phyloP scores from a whole-genome alignment of 352 stramenopile species.

The Pythium chondricola region DNA sequence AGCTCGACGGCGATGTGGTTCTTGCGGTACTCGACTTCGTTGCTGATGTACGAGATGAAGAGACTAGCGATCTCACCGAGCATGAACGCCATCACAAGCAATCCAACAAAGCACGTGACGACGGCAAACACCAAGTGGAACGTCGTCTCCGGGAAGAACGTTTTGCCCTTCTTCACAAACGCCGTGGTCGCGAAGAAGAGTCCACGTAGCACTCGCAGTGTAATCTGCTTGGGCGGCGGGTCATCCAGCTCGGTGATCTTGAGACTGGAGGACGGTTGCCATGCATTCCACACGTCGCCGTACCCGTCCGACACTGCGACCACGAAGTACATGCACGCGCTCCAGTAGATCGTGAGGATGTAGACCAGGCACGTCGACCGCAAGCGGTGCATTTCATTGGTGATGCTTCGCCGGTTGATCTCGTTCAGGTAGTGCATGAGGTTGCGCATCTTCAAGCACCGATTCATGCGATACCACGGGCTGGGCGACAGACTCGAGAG shows the following conservation, averaged over 20 bases:
- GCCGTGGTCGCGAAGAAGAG: constrained; percentile 52
- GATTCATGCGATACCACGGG: constrained; percentile 37
- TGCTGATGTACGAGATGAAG: constrained; percentile 65
- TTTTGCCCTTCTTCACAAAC: constrained; percentile 62
- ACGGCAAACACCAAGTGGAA: constrained; percentile 44
- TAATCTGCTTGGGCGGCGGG: constrained; percentile 22
- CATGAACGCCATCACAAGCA: constrained; percentile 64
- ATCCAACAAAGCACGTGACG: constrained; percentile 39
- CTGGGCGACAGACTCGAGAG: constrained; percentile 24
- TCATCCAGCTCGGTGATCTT: constrained; percentile 15
- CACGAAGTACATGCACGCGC: constrained; percentile 44
- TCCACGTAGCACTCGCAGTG: constrained; percentile 36
- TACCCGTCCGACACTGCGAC: constrained; percentile 43
- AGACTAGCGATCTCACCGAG: constrained; percentile 65
- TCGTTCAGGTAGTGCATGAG: constrained; percentile 54
- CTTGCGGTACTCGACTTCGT: constrained; percentile 67
- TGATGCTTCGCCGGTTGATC: constrained; percentile 50
- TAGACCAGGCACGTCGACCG: constrained; percentile 38
- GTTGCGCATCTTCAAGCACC: constrained; percentile 41
- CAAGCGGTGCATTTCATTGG: constrained; percentile 57
- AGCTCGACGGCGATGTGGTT: constrained; percentile 62
- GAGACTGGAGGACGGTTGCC: constrained; percentile 30
- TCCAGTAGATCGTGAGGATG: constrained; percentile 58
- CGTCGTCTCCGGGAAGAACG: constrained; percentile 40
- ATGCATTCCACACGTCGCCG: constrained; percentile 41